Base-by-base conservation (phyloP, 2,329 filamentous ascomycete species). In the Rhinocladiella similis region DNA sequence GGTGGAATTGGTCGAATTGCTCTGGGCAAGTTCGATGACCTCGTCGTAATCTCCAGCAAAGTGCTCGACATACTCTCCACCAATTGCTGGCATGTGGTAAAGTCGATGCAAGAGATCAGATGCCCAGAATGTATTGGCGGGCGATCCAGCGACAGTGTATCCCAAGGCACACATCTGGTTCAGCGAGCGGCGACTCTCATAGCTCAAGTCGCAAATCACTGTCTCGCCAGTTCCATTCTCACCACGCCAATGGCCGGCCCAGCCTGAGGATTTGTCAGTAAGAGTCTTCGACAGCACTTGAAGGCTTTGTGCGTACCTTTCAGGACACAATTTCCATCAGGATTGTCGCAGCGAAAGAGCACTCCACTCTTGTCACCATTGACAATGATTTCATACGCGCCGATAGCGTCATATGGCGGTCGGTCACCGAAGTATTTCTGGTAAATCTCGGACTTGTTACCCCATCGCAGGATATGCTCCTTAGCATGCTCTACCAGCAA, bases 181-280 rank as follows among this genome's bases (percentile, higher is more conserved):
- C 6, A 89, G 79, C 18, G 77, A 79, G 35, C 77, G 79, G 47
- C 86, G 83, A 46, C 77, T 77, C 36, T 73, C 66, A 70, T 83
- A 89, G 1, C 84, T 87, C 1, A 82, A 74, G 4, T 80, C 77
- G 71, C 86, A 89, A 70, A 89, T 88, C 62, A 89, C 86, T 1
- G 86, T 89, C 70, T 89, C 85, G 1, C 77, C 71, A 2, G 84
- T 84, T 2, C 80, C 85, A 59, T 89, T 89, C 22, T 70, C 66
- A 42, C 86, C 86, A 53, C 87, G 82, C 82, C 82, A 87, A 74
- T 89, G 86, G 33, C 86, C 86, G 45, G 77, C 86, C 80, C 81
- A 89, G 50, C 75, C 84, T 87, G 39, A 49, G 10, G n/a, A n/a
- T 38, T 22, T 49, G 50, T 52, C 41, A 41, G 38, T 13, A n/a